Evolutionary conservation across 805 yeast genomes (phyloP).

Genomic region (Ogataea nakhonphanomensis): DNA sequence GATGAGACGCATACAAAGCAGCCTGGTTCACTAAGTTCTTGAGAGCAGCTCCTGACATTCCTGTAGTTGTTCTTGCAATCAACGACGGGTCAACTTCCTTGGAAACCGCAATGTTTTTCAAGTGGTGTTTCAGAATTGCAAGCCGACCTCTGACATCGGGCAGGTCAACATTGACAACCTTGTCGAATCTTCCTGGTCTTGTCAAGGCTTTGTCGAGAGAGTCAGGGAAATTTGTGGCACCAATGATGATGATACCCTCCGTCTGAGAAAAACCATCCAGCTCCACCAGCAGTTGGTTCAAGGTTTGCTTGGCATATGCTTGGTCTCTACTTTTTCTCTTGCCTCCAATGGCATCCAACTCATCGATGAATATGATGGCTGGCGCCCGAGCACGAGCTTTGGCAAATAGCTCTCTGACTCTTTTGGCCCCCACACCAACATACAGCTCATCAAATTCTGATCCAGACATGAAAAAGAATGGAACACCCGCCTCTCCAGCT

Average conservation of each 20-base stretch:
- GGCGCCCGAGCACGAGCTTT: conserved; percentile 96
- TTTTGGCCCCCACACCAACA: conserved; percentile 98
- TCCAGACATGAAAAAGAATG: conserved; percentile 97
- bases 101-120: conserved; percentile 84
- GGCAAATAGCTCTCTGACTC: conserved; percentile 88
- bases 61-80: conserved; percentile 96
- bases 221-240: conserved; percentile 98
- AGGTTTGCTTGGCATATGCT: conserved; percentile 96
- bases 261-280: conserved; percentile 93
- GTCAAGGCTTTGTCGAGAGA: conserved; percentile 94
- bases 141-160: conserved; percentile 98
- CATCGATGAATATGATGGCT: conserved; percentile 95
- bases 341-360: conserved; percentile 97
- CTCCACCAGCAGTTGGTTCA: conserved; percentile 92
- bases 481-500: conserved; percentile 99
- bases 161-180: conserved; percentile 88
- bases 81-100: conserved; percentile 83
- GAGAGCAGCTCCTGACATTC: conserved; percentile 96
- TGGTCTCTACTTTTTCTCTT: conserved; percentile 96
- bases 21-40: conserved; percentile 97
- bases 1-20: conserved; percentile 93
- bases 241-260: conserved; percentile 90
- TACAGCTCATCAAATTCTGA: conserved; percentile 97
- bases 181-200: conserved; percentile 97
- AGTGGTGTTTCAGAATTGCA: conserved; percentile 86